Conservation (phyloP, 164 flowering plant species). For the Sedum album region DNA sequence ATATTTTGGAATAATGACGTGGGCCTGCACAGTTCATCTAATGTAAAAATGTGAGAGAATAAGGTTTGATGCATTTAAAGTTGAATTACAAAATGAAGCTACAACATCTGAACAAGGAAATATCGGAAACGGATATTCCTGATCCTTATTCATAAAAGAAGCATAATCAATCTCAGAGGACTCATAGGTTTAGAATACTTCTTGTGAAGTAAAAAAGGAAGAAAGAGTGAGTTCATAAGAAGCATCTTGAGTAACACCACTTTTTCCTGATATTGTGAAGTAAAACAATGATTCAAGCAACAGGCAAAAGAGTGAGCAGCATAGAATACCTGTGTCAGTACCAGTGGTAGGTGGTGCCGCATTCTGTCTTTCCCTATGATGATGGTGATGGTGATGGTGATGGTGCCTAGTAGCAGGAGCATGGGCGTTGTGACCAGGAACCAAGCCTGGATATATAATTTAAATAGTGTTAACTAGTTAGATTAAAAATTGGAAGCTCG, state of each 20-base stretch:
- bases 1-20: not conserved
- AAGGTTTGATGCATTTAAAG: slow-evolving; percentile 10
- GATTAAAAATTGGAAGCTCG: not conserved
- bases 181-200: too few species aligned
- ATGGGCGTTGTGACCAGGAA: slow-evolving; percentile 26
- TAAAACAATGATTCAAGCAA: not conserved
- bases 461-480: not conserved
- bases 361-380: slow-evolving; percentile 17
- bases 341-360: slow-evolving; percentile 48
- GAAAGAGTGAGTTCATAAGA: not conserved
- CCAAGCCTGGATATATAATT: slow-evolving; percentile 25
- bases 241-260: not conserved
- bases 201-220: too few species aligned
- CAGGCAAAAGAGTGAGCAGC: not conserved
- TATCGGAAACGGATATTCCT: not conserved
- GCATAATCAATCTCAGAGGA: too few species aligned
- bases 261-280: not conserved
- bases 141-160: not conserved
- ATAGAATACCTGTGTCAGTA: not conserved
- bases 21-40: not conserved
- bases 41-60: not conserved
- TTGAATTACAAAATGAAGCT: too few species aligned
- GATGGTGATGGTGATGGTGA: slow-evolving; percentile 21
- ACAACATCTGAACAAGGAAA: not conserved
- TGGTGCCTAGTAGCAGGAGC: slow-evolving; percentile 23